These are phyloP conservation scores for Cercospora nicotianae DNA, from an alignment of 2,329 filamentous ascomycete genomes.

Conservation along the genomic window DNA sequence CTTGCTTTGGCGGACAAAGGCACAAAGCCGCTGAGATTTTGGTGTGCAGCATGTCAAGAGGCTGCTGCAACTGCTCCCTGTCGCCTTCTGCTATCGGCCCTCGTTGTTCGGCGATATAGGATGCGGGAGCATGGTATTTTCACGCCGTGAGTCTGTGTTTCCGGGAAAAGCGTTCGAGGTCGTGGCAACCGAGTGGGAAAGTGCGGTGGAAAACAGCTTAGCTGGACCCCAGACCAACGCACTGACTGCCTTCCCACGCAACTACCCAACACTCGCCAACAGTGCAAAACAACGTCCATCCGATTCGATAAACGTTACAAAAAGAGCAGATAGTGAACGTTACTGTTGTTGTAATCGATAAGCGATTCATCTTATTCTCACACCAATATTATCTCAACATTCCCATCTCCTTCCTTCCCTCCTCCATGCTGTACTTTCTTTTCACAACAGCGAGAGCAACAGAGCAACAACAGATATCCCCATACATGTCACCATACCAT, in stretches of 20 bases:
- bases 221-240: too few species aligned
- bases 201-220: too few species aligned
- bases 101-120: background rate
- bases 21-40: background rate
- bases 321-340: background rate
- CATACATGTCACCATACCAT: background rate
- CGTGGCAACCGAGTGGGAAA: background rate
- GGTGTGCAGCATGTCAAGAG: background rate
- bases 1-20: background rate
- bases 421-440: background rate
- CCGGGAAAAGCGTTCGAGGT: background rate
- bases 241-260: too few species aligned
- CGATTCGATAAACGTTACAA: background rate
- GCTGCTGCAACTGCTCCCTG: background rate
- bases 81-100: too few species aligned
- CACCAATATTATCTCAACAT: background rate
- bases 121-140: background rate
- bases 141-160: too few species aligned
- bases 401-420: background rate
- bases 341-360: background rate
- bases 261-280: background rate
- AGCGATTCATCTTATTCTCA: background rate
- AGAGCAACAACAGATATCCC: background rate
- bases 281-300: background rate
- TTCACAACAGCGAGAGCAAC: background rate